phyloP scores from a whole-genome alignment of 345 rosid species.

The Iberis pinnata region DNA sequence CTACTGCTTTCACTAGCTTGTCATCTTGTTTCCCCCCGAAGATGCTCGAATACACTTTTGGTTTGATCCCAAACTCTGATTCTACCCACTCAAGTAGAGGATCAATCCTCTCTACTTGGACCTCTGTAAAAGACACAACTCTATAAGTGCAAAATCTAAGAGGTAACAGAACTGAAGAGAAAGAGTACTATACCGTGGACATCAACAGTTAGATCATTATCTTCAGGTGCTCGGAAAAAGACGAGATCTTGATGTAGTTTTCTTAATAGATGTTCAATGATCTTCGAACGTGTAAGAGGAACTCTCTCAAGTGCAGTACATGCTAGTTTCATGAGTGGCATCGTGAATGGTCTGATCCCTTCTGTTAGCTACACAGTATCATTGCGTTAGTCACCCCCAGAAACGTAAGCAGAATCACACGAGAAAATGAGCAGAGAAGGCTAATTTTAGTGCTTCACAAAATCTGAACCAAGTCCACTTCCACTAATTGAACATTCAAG shows the following conservation, averaged over 20 bases:
- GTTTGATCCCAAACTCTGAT: constrained; percentile 74
- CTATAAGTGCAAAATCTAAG: background rate
- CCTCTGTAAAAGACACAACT: constrained; percentile 36
- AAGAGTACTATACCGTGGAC: constrained; percentile 50
- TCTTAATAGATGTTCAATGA: constrained; percentile 52
- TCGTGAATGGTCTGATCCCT: constrained; percentile 95
- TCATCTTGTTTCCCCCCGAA: constrained; percentile 90
- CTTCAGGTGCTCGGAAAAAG: constrained; percentile 73
- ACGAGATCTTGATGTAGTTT: constrained; percentile 80
- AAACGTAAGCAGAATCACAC: too few species aligned
- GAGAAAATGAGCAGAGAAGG: too few species aligned
- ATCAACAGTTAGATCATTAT: constrained; percentile 48
- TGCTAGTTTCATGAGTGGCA: constrained; percentile 98
- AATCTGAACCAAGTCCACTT: too few species aligned
- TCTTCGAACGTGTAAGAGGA: constrained; percentile 65
- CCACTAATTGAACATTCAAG: too few species aligned
- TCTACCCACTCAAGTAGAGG: constrained; percentile 81
- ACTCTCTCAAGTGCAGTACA: constrained; percentile 95
- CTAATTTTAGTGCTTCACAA: too few species aligned
- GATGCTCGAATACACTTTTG: constrained; percentile 63
- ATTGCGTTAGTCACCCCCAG: background rate
- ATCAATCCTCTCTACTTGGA: constrained; percentile 76
- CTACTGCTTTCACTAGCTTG: constrained; percentile 60
- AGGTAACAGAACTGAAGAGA: background rate
- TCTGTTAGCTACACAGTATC: constrained; percentile 56